Evolutionary conservation across 2,329 filamentous ascomycete genomes (phyloP).

Genomic region (Penicillium sp.): DNA sequence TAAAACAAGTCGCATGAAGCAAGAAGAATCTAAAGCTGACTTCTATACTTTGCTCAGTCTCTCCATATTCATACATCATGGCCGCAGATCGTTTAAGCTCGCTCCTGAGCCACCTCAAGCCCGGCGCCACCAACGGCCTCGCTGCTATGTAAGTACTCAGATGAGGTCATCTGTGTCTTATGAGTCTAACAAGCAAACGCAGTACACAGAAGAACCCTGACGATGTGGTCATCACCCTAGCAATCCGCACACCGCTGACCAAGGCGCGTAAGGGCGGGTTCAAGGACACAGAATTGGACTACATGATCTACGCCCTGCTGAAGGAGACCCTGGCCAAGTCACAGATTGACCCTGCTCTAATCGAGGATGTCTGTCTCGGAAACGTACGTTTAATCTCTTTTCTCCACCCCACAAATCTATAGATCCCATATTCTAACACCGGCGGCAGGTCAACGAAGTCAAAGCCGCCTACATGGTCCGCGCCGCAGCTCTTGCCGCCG

Average conservation of each 20-base stretch:
- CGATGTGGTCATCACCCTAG: constrained; percentile 91
- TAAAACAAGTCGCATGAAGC: neutral
- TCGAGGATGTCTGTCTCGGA: constrained; percentile 85
- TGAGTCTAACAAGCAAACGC: constrained; percentile 13
- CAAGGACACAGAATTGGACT: constrained; percentile 88
- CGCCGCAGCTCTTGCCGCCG: constrained; percentile 78
- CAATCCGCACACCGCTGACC: constrained; percentile 75
- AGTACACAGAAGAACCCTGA: constrained; percentile 89
- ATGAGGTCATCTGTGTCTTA: constrained; percentile 1
- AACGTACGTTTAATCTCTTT: constrained; percentile 54
- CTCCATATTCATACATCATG: constrained; percentile 44
- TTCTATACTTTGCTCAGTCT: neutral
- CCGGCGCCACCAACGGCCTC: constrained; percentile 62
- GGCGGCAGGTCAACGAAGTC: constrained; percentile 60
- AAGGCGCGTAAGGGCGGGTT: constrained; percentile 88
- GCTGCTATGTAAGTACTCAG: constrained; percentile 61
- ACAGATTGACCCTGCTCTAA: constrained; percentile 66
- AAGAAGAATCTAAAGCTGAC: neutral
- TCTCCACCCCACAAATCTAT: neutral
- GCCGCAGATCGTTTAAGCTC: constrained; percentile 76
- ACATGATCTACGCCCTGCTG: constrained; percentile 70
- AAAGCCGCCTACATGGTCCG: constrained; percentile 88
- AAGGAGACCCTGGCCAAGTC: constrained; percentile 65
- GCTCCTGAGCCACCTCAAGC: constrained; percentile 69
- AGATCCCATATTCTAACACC: neutral